Evolutionary conservation across 2,329 filamentous ascomycete species (phyloP).

Genomic region (Phyllosticta citriasiana): DNA sequence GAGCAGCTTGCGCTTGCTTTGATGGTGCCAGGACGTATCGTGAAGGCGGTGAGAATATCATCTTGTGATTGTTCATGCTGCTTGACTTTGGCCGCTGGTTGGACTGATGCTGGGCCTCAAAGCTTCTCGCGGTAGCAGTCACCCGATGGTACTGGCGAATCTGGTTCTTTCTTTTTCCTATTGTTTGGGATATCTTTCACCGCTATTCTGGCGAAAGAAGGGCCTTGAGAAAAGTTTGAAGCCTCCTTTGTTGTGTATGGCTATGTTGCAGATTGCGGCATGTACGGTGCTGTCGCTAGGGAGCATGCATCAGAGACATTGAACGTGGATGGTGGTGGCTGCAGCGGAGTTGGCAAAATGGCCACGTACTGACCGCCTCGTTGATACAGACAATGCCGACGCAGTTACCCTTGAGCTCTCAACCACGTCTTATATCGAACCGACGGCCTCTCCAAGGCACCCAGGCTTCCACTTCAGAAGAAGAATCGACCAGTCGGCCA

Average conservation of each 20-base stretch:
- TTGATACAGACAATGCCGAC: neutral
- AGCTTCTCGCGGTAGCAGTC: neutral
- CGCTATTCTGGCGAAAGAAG: neutral
- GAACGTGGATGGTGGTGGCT: slow-evolving; percentile 6
- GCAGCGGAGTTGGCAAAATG: neutral
- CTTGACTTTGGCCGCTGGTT: neutral
- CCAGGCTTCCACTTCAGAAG: neutral
- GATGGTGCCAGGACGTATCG: neutral
- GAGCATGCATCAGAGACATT: slow-evolving; percentile 7
- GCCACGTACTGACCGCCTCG: slow-evolving; percentile 9
- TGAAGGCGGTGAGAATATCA: neutral
- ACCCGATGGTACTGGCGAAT: neutral
- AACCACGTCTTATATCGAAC: neutral
- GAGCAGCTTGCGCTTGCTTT: neutral
- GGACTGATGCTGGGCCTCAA: neutral
- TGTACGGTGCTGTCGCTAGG: slow-evolving; percentile 2
- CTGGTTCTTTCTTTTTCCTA: neutral
- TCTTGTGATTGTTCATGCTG: neutral
- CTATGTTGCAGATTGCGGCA: neutral
- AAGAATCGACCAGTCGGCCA: neutral
- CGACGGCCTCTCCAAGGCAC: neutral
- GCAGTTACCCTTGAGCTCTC: neutral
- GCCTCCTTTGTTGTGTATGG: slow-evolving; percentile 5
- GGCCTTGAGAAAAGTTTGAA: neutral
- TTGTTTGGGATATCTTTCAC: neutral